Base-by-base conservation (phyloP, 108 stramenopile genomes). In the Schizochytrium sp. region DNA sequence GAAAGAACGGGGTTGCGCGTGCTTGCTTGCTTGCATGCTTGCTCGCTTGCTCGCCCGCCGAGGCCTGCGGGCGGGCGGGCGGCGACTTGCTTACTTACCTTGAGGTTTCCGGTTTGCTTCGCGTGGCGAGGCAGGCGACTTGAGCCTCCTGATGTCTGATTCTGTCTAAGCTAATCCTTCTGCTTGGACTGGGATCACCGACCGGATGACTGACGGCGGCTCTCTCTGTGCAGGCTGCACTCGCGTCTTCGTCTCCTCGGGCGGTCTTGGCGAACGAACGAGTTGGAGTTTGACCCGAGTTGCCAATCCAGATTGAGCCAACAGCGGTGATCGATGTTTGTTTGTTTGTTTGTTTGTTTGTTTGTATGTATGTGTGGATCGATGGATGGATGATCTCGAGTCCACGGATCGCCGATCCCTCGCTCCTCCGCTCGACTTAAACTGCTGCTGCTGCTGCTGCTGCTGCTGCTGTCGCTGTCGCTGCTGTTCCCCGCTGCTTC, bases 321-420 rank as follows among this genome's bases (percentile, higher is more conserved):
- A 28, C 28, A 28, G 28, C 28, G 28, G 28, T 60, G 59, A 17
- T 60, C 59, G 59, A 17, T 60, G 59, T 17, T 60, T 60, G 59
- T 1, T 60, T 60, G 59, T 60, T 60, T 60, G 59, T 60, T 60
- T 60, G 59, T 60, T 60, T 60, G 59, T 60, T 1, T 60, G 59
- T 60, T 2, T 60, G 59, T 60, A 15, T 59, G 58, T 59, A 17
- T 60, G 59, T 1, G 19, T 60, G 59, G 17, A n/a, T n/a, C 19
- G 19, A 17, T n/a, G 59, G 19, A n/a, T n/a, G 59, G 19, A n/a
- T 60, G 28, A 28, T 60, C 28, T 60, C 59, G 28, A 60, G 28
- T 60, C 59, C 28, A n/a, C 59, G 19, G 17, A n/a, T n/a, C 19
- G 19, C 17, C 28, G 59, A n/a, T n/a, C 59, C 17, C 0, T 17